phyloP scores from a whole-genome alignment of 306 rosid species.

The Vachellia pachyceras region DNA sequence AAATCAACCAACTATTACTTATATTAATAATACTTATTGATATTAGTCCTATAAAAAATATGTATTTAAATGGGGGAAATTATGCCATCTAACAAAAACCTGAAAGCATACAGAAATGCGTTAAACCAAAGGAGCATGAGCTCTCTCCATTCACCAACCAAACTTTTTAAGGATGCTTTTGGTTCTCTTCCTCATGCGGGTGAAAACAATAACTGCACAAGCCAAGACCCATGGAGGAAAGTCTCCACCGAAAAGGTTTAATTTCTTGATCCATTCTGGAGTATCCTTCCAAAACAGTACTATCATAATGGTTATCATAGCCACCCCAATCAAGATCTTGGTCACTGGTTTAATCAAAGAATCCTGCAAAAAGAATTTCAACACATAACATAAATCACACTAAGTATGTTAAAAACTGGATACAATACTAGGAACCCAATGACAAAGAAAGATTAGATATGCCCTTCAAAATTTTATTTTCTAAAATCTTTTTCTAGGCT shows the following conservation, averaged over 20 bases:
- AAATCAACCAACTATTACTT: not conserved
- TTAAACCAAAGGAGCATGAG: constrained; percentile 34
- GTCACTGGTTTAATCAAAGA: constrained; percentile 79
- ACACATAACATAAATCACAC: not conserved
- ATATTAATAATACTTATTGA: not conserved
- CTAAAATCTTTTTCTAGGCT: not conserved
- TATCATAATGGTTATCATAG: constrained; percentile 64
- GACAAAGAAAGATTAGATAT: constrained; percentile 4
- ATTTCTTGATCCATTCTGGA: constrained; percentile 70
- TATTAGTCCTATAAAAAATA: constrained; percentile 18
- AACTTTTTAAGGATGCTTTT: constrained; percentile 58
- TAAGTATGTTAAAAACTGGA: not conserved
- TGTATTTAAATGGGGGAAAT: constrained; percentile 9
- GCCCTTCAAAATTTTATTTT: not conserved
- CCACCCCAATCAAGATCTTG: constrained; percentile 74
- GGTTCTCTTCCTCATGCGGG: constrained; percentile 87
- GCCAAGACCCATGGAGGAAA: constrained; percentile 92
- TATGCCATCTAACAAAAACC: constrained; percentile 26
- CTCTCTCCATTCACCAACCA: constrained; percentile 58
- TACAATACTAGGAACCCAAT: not conserved
- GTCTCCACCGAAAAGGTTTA: constrained; percentile 61
- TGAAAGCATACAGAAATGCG: constrained; percentile 16
- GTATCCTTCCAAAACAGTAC: constrained; percentile 59
- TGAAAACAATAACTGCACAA: constrained; percentile 80
- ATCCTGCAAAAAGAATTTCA: constrained; percentile 58